These are phyloP conservation scores for Panicum hallii DNA, from an alignment of 202 grass and related monocot genomes.

Conservation along the genomic window DNA sequence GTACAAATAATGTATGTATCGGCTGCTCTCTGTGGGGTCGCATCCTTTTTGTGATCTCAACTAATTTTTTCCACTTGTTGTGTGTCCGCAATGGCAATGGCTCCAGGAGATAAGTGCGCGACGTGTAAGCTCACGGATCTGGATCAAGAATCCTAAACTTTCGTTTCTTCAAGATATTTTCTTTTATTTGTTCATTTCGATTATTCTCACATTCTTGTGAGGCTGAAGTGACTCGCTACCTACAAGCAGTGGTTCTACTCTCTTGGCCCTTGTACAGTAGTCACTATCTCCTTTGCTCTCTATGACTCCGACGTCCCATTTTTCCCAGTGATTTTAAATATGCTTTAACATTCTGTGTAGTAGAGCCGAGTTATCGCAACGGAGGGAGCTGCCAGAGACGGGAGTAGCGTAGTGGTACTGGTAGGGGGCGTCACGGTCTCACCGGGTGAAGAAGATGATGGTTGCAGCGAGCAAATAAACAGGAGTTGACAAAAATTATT, in stretches of 20 bases:
- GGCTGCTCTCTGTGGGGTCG: background rate
- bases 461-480: too few species aligned
- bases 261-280: slow-evolving; percentile 11
- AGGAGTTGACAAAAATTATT: too few species aligned
- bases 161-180: background rate
- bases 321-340: background rate
- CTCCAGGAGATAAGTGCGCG: slow-evolving; percentile 31
- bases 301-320: slow-evolving; percentile 5
- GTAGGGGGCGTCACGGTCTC: too few species aligned
- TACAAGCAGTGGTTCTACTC: slow-evolving; percentile 40
- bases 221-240: slow-evolving; percentile 72
- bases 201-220: slow-evolving; percentile 36
- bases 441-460: too few species aligned
- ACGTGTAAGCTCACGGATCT: slow-evolving; percentile 42
- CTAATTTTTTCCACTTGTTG: slow-evolving; percentile 10
- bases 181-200: background rate
- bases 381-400: too few species aligned
- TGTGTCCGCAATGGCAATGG: slow-evolving; percentile 12
- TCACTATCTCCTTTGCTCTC: slow-evolving; percentile 32
- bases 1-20: background rate
- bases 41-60: background rate
- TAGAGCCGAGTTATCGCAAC: too few species aligned
- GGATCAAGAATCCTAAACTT: slow-evolving; percentile 27
- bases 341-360: background rate
- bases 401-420: too few species aligned